Conservation (phyloP, 2,329 filamentous ascomycete species). For the Fusarium falciforme region DNA sequence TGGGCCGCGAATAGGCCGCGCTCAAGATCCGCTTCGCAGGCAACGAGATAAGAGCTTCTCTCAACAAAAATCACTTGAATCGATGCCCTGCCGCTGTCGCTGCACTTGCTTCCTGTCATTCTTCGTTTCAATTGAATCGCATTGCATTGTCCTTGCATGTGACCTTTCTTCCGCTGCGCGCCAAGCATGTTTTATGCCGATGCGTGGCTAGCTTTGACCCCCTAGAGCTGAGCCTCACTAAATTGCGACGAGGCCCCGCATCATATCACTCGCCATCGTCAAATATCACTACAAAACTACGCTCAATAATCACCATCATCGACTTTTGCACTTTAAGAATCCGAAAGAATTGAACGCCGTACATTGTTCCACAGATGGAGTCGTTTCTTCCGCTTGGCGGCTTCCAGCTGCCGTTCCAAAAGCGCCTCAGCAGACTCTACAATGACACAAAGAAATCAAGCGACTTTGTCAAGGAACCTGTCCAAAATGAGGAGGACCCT, state of each 20-base stretch:
- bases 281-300: conserved; percentile 22
- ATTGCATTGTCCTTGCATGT: conserved; percentile 3
- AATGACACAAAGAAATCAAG: conserved; percentile 84
- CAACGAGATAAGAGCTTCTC: conserved; percentile 42
- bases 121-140: not conserved
- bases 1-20: conserved; percentile 43
- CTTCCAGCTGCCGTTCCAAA: conserved; percentile 68
- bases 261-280: conserved; percentile 30
- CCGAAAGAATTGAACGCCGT: not conserved
- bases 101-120: not conserved
- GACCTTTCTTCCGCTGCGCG: not conserved
- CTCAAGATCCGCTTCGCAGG: conserved; percentile 45
- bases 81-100: conserved; percentile 4
- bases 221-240: conserved; percentile 25
- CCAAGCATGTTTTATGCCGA: conserved; percentile 12
- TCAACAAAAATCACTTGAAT: conserved; percentile 39
- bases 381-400: conserved; percentile 63
- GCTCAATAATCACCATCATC: not conserved
- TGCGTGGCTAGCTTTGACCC: conserved; percentile 1
- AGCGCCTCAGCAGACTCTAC: conserved; percentile 77
- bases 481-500: conserved; percentile 72
- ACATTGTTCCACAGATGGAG: conserved; percentile 54
- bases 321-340: not conserved
- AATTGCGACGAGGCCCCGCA: conserved; percentile 22
- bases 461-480: conserved; percentile 76